phyloP scores from a whole-genome alignment of 75 land plant genomes.

The Selaginella tamariscina region DNA sequence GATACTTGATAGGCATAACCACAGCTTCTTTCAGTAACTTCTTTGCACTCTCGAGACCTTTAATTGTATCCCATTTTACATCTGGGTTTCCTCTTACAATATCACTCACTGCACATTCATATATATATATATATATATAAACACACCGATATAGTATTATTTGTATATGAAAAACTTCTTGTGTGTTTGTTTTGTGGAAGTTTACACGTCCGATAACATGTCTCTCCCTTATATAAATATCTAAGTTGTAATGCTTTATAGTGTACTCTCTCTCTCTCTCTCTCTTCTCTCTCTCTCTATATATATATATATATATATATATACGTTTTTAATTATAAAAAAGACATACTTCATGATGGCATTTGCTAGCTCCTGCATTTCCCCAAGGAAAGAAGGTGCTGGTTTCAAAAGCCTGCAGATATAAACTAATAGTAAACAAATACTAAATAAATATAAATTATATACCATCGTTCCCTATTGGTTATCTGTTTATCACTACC shows the following conservation, averaged over 20 bases:
- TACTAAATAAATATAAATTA: conserved; percentile 2
- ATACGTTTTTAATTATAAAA: neutral
- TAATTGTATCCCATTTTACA: conserved; percentile 89
- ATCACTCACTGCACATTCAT: conserved; percentile 32
- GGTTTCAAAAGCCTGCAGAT: conserved; percentile 49
- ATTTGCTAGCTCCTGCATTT: conserved; percentile 63
- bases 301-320: neutral
- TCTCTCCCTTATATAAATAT: no score
- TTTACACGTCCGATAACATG: neutral
- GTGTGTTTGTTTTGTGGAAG: neutral
- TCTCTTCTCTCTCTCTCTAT: conserved; percentile 39
- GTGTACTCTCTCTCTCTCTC: no score
- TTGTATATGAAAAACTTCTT: neutral
- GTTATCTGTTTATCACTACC: neutral
- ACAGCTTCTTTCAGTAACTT: conserved; percentile 94
- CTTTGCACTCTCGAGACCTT: conserved; percentile 88
- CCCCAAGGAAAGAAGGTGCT: conserved; percentile 61
- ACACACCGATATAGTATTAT: neutral
- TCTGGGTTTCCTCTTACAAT: conserved; percentile 82
- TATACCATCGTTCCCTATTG: neutral
- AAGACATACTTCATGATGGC: conserved; percentile 46
- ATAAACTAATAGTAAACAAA: conserved; percentile 2
- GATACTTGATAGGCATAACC: conserved; percentile 99
- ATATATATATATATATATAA: neutral
- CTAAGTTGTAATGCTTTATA: no score